Evolutionary conservation across 2,329 filamentous ascomycete species (phyloP), one percentile per base, ranked within the genome.

Genomic region (Ophiobolus disseminans): DNA sequence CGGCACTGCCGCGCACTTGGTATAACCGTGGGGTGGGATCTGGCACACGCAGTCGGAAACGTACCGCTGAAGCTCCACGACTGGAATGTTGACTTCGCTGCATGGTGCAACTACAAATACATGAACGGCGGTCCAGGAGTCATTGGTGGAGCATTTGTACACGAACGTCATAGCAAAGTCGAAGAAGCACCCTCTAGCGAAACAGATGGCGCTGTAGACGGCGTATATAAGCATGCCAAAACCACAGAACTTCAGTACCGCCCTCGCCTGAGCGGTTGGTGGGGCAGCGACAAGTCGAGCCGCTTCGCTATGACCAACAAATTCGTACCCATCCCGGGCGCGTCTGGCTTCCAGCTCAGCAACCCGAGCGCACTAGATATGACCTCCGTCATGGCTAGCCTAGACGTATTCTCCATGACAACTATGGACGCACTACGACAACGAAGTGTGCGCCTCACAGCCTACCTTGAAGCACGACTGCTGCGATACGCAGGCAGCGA

Each of bases 41-140:
- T 94, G 20, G 91, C 91, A 0, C 91, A 96, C 70, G 90, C 90
- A 0, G 89, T 84, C 17, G 91, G 91, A 23, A 96, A 96, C 66
- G 89, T 95, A 2, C 85, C 88, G 31, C 74, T 96, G 14, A 75
- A 80, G 48, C 80, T 96, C 16, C 91, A 96, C 72, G 89, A 93
- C 62, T 96, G 91, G 91, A 82, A 89, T 58, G 90, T 95, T 25
- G 91, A 96, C 71, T 96, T 96, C 64, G 91, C 92, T 13, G 89
- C 84, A 44, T 96, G 91, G 91, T 96, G 91, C 74, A 92, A 87
- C 14, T 96, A 96, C 80, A 96, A 96, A 76, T 96, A 96, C 76
- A 82, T 96, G 70, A 96, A 96, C 68, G 86, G 86, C 20, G 91
- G 91, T 0, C 90, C 91, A 0, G 91, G 91, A 3, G 82, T 86